Evolutionary conservation across 257 asterid species (phyloP), one percentile per base, ranked within the genome.

Genomic region (Fraxinus pennsylvanica): DNA sequence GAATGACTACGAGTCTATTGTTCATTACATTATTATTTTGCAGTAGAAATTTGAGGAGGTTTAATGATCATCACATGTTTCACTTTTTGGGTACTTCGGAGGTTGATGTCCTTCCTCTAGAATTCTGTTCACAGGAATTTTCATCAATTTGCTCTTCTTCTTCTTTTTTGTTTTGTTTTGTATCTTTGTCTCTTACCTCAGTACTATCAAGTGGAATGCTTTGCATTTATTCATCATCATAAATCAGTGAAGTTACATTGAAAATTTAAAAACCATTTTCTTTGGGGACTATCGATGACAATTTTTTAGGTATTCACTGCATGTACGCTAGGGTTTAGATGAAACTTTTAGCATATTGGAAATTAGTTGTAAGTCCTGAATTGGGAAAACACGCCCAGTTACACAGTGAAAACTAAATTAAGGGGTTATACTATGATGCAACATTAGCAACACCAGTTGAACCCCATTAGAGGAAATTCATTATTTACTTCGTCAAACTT

Each of bases 371-470:
- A 5, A 54, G 63, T 54, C 10, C 27, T 50, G 17, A 54, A n/a
- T 5, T 3, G 27, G 9, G 63, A 54, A 54, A 54, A 19, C n/a
- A 19, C 27, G 0, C 54, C 19, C 50, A 43, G 50, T 43, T 10
- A 43, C 50, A 22, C 7, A 25, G n/a, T 9, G 15, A 27, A 9
- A 63, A 8, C 15, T 63, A 27, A 27, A 57, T 47, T 73, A 68
- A 52, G 54, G 74, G 65, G 27, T 47, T 72, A 27, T 25, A 50
- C 45, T 25, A 10, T 67, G 61, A 54, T 54, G 71, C 71, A 36
- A 50, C 36, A 32, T n/a, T 17, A 47, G 33, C 27, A 45, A 29
- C 43, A 43, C 45, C 68, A 9, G 15, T 25, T 22, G 68, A 25
- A 63, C 32, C 27, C 67, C 32, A 21, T 59, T 21, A 25, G 32